Evolutionary conservation across 164 flowering plant species (phyloP).

Genomic region (Piper longum): DNA sequence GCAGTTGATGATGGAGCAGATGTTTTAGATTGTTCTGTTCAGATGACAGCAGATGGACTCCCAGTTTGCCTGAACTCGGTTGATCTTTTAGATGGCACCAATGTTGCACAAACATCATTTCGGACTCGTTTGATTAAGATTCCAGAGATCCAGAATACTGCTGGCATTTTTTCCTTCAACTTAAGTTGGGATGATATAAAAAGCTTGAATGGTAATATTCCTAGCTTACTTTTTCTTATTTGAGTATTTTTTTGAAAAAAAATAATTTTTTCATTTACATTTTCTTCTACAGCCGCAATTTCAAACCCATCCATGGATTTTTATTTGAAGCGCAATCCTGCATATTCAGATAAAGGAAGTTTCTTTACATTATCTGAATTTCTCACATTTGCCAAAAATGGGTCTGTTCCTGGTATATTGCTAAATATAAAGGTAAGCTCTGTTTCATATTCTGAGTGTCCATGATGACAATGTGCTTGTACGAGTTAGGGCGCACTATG

Average conservation of each 20-base stretch:
- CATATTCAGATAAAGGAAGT: conserved; percentile 18
- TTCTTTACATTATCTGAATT: conserved; percentile 21
- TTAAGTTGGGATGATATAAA: conserved; percentile 65
- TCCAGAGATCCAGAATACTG: conserved; percentile 25
- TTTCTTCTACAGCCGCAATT: conserved; percentile 20
- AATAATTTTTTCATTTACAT: too few relatives aligned
- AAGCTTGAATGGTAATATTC: too few relatives aligned
- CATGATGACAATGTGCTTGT: not conserved
- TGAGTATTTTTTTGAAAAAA: not conserved
- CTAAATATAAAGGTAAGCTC: conserved; percentile 26
- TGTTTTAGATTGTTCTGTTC: too few relatives aligned
- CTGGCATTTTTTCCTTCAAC: conserved; percentile 56
- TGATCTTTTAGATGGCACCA: too few relatives aligned
- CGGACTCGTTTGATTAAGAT: conserved; percentile 14
- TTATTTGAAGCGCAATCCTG: conserved; percentile 19
- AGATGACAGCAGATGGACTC: too few relatives aligned
- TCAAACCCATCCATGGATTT: conserved; percentile 10
- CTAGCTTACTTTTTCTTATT: too few relatives aligned
- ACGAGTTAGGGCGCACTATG: not conserved
- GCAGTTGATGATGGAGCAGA: conserved; percentile 20
- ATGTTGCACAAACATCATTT: conserved; percentile 20
- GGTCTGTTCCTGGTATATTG: conserved; percentile 23
- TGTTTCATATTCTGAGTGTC: not conserved
- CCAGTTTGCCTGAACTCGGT: too few relatives aligned
- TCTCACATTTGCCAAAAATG: conserved; percentile 15